A percentile compares a stretch with the other conserved stretches of the same genome.
Conservation (phyloP, 2,329 filamentous ascomycete genomes). For the Colletotrichum cereale region DNA sequence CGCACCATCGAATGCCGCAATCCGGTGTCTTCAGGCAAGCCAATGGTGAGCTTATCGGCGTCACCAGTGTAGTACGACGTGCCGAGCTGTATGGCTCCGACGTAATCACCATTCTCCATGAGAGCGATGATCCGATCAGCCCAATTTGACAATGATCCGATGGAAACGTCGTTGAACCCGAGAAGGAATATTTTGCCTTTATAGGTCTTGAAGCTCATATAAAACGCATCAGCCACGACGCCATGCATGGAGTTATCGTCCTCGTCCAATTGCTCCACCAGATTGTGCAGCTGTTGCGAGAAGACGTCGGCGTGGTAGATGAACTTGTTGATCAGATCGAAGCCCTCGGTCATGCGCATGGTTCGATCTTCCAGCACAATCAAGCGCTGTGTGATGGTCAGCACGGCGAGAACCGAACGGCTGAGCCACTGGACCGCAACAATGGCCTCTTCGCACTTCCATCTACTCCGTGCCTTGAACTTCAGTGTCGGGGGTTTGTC, state of each 20-base stretch:
- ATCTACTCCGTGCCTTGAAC: constrained; percentile 87
- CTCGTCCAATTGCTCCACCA: constrained; percentile 91
- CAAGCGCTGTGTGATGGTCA: constrained; percentile 94
- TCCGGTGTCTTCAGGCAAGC: constrained; percentile 84
- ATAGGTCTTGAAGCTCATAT: constrained; percentile 97
- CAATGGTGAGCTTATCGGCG: constrained; percentile 94
- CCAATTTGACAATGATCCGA: constrained; percentile 96
- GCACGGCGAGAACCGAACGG: constrained; percentile 87
- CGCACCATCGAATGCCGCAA: constrained; percentile 84
- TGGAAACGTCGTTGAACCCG: constrained; percentile 92
- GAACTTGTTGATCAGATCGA: constrained; percentile 91
- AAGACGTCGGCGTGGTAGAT: constrained; percentile 94
- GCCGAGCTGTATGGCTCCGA: constrained; percentile 89
- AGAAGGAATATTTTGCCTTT: constrained; percentile 93
- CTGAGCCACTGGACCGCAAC: constrained; percentile 98
- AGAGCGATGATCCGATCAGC: constrained; percentile 91
- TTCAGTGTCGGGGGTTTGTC: constrained; percentile 83
- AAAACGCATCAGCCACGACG: constrained; percentile 95
- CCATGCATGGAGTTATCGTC: constrained; percentile 92
- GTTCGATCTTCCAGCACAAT: constrained; percentile 91
- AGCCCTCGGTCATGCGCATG: constrained; percentile 93
- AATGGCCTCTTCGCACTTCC: constrained; percentile 95
- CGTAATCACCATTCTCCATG: constrained; percentile 97
- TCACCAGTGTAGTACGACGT: constrained; percentile 93
- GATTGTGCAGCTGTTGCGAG: constrained; percentile 83